phyloP scores from a whole-genome alignment of 1,139 yeast genomes.

The Candida sp. region DNA sequence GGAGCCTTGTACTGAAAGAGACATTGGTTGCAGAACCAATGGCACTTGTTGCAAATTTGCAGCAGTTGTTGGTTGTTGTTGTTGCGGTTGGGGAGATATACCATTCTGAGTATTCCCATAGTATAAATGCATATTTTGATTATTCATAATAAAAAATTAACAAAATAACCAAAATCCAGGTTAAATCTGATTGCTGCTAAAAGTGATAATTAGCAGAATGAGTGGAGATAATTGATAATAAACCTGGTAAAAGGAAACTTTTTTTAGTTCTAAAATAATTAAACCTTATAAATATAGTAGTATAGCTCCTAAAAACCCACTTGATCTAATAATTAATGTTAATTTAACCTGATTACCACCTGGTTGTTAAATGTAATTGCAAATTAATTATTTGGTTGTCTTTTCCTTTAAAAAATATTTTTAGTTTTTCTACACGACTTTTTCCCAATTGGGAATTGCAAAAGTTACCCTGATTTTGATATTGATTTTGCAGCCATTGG shows the following conservation, averaged over 20 bases:
- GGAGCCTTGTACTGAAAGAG: not conserved
- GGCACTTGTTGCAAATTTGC: constrained; percentile 2
- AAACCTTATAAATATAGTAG: too few relatives aligned
- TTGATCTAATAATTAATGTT: too few relatives aligned
- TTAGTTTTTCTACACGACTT: too few relatives aligned
- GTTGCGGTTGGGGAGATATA: not conserved
- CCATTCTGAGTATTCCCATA: not conserved
- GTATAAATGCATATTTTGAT: not conserved
- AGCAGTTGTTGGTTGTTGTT: constrained; percentile 1
- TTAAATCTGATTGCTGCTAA: constrained; percentile 1
- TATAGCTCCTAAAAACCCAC: too few relatives aligned
- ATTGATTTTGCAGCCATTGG: too few relatives aligned
- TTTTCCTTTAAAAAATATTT: too few relatives aligned
- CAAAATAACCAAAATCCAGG: not conserved
- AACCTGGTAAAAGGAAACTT: not conserved
- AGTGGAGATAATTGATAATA: not conserved
- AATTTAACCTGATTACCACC: not conserved
- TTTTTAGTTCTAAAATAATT: not conserved
- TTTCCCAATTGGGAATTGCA: too few relatives aligned
- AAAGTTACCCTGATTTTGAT: too few relatives aligned
- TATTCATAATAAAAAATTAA: not conserved
- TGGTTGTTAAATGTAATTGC: not conserved
- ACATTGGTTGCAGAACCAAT: not conserved
- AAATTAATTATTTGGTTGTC: too few relatives aligned
- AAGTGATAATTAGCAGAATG: not conserved